Percentiles rank a stretch among this genome's conserved stretches.
Conservation (phyloP, 176 grass and related monocot genomes). For the Canna indica region DNA sequence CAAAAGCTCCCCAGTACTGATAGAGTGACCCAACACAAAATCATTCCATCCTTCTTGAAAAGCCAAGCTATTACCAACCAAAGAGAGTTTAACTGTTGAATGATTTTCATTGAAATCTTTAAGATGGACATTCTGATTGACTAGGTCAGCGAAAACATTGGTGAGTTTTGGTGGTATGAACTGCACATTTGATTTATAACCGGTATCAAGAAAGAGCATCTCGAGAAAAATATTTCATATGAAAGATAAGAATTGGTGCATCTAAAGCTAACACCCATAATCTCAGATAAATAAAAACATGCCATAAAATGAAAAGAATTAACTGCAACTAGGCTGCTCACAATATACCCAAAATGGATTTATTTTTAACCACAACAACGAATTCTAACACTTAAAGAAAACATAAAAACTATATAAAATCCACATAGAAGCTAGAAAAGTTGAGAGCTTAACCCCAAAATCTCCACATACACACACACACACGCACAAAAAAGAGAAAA, state of each 20-base stretch:
- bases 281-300: neutral
- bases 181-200: slow-evolving; percentile 26
- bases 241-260: neutral
- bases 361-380: too few relatives aligned
- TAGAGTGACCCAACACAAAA: slow-evolving; percentile 47
- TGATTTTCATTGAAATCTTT: slow-evolving; percentile 26
- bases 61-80: slow-evolving; percentile 26
- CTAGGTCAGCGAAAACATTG: slow-evolving; percentile 17
- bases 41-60: slow-evolving; percentile 49
- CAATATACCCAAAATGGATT: neutral
- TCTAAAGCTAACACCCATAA: neutral
- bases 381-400: too few relatives aligned
- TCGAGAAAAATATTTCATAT: neutral
- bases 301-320: neutral
- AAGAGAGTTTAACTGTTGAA: slow-evolving; percentile 24
- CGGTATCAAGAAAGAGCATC: neutral
- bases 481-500: neutral
- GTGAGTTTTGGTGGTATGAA: slow-evolving; percentile 33
- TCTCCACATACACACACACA: too few relatives aligned
- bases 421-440: too few relatives aligned
- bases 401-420: too few relatives aligned
- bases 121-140: slow-evolving; percentile 29
- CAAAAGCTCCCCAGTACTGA: slow-evolving; percentile 34
- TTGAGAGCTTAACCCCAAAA: too few relatives aligned
- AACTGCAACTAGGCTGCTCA: neutral